These are phyloP conservation scores for Lupinus albus DNA, from an alignment of 306 rosid genomes.

Conservation along the genomic window DNA sequence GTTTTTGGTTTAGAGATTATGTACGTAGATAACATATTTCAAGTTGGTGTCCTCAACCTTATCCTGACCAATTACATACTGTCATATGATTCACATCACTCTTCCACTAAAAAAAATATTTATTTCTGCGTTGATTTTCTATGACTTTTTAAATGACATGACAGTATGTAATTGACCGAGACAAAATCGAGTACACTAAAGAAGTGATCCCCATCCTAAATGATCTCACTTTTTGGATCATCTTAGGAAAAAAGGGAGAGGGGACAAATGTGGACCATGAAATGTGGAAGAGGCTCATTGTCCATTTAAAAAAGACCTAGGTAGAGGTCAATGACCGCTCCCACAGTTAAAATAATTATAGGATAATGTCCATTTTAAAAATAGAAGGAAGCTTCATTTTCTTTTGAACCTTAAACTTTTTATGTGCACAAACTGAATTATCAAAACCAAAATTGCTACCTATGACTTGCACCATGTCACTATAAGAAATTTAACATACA, in stretches of 20 bases:
- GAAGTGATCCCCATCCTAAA: too few relatives aligned
- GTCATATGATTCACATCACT: too few relatives aligned
- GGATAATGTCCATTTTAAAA: constrained; percentile 24
- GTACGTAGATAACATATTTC: too few relatives aligned
- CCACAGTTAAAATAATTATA: constrained; percentile 10
- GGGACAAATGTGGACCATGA: constrained; percentile 38
- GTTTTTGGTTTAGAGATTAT: background rate
- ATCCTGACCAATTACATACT: too few relatives aligned
- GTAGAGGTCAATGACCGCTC: constrained; percentile 24
- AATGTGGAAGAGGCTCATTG: constrained; percentile 16
- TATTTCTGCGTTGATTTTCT: too few relatives aligned
- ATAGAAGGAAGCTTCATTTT: constrained; percentile 11
- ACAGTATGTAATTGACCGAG: too few relatives aligned
- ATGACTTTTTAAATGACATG: too few relatives aligned
- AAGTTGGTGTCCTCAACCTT: too few relatives aligned
- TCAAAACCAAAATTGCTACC: constrained; percentile 19
- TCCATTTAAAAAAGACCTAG: constrained; percentile 32
- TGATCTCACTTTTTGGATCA: constrained; percentile 33
- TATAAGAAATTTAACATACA: too few relatives aligned
- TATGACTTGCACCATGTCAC: constrained; percentile 35
- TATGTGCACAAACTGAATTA: constrained; percentile 29
- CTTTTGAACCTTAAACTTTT: constrained; percentile 30
- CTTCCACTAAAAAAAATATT: too few relatives aligned
- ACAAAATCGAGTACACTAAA: too few relatives aligned
- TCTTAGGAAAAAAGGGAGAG: background rate